Evolutionary conservation across 768 basidiomycete genomes (phyloP), one percentile per base, ranked within the genome.

Genomic region (Cyclocybe cylindracea): DNA sequence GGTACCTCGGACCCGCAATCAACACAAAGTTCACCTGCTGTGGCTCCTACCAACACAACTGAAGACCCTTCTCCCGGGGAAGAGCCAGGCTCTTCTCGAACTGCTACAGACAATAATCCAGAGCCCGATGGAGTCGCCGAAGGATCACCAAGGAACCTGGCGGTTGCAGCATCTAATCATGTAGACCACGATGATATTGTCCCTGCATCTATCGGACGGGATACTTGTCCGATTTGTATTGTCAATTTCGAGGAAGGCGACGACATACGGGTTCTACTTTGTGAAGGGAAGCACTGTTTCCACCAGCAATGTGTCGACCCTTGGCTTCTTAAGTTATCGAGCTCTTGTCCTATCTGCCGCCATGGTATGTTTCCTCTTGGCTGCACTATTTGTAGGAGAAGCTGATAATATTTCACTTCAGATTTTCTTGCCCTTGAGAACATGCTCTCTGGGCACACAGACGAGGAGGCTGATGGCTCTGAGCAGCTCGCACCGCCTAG

Each of bases 171-270:
- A 55, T 13, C 46, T 16, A 34, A 61, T 33, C 59, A 19, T 33
- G 31, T 33, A 43, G 48, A 41, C 34, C 53, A 60, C 19, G 70
- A 74, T 48, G 77, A 79, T 35, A 67, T 81, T 11, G 75, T 83
- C 45, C 87, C 85, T 1, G 83, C 78, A 36, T 77, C 80, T 10
- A 90, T 91, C 34, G 89, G 89, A 4, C 80, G 83, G 36, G 89
- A 94, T 68, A 92, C 87, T 10, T 98, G 95, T 71, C 94, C 95
- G 4, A 98, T 98, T 54, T 98, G 95, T 67, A 87, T 98, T 53
- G 78, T 91, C 40, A 94, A 96, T 60, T 98, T 98, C 61, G 90
- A 94, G 66, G 88, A 91, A 54, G 95, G 94, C 1, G 95, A 98
- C 61, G 91, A 96, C 66, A 70, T 97, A 10, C 85, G 95, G 18